Evolutionary conservation across 2,329 filamentous ascomycete species (phyloP).

Genomic region (Talaromyces sp.): DNA sequence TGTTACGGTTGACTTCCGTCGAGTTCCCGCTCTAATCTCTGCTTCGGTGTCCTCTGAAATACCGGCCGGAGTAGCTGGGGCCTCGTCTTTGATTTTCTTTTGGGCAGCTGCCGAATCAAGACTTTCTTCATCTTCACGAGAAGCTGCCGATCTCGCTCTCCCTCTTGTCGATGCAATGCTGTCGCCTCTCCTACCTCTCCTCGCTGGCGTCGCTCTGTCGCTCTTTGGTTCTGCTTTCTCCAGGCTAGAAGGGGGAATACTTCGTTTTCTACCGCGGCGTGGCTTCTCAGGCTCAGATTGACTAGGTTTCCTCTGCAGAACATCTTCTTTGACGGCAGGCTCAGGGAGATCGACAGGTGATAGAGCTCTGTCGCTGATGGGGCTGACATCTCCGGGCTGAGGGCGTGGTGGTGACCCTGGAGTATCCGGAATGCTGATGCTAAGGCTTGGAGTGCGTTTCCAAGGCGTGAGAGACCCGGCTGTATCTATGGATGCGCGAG

Average conservation of each 20-base stretch:
- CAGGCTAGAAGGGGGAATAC: conserved; percentile 10
- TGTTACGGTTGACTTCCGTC: conserved; percentile 21
- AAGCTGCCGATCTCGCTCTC: conserved; percentile 30
- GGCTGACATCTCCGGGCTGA: conserved; percentile 40
- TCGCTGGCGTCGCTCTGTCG: conserved; percentile 21
- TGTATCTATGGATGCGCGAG: conserved; percentile 33
- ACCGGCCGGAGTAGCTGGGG: conserved; percentile 30
- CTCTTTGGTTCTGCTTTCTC: conserved; percentile 20
- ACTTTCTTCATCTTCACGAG: conserved; percentile 27
- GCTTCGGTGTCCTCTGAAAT: conserved; percentile 27
- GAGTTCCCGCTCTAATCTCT: conserved; percentile 23
- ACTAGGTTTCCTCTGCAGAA: conserved; percentile 15
- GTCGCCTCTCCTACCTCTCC: conserved; percentile 25
- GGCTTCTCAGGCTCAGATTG: conserved; percentile 18
- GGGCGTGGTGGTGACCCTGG: conserved; percentile 37
- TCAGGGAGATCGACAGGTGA: conserved; percentile 30
- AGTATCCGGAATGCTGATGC: conserved; percentile 25
- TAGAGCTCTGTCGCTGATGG: conserved; percentile 39
- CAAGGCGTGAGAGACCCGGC: conserved; percentile 39
- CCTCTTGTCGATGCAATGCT: conserved; percentile 33
- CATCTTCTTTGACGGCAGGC: conserved; percentile 20
- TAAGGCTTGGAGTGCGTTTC: conserved; percentile 34
- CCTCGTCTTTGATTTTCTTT: conserved; percentile 27
- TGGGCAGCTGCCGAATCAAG: conserved; percentile 14
- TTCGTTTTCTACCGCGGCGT: conserved; percentile 17